Evolutionary conservation across 2,329 filamentous ascomycete species (phyloP).

Genomic region (Colletotrichum gloeosporioides): DNA sequence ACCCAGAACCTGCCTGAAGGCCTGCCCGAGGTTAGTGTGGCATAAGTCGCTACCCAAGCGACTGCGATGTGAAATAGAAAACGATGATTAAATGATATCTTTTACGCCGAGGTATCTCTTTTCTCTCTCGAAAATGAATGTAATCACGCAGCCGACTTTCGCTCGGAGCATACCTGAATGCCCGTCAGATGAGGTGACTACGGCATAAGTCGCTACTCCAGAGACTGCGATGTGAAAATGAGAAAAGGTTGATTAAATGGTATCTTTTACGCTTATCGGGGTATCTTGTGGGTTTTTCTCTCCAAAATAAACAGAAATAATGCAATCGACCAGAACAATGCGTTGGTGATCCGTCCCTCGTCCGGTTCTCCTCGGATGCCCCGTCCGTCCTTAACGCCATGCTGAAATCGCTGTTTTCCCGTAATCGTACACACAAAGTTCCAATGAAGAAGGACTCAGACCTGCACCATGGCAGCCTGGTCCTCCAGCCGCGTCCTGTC

Average conservation of each 20-base stretch:
- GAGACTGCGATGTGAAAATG: background rate
- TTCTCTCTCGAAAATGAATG: too few species aligned
- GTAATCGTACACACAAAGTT: background rate
- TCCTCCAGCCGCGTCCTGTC: slow-evolving; percentile 2
- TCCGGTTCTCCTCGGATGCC: background rate
- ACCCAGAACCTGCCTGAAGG: too few species aligned
- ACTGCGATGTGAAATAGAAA: too few species aligned
- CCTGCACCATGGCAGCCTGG: slow-evolving; percentile 12
- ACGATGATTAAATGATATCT: too few species aligned
- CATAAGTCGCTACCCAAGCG: too few species aligned
- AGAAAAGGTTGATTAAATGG: background rate
- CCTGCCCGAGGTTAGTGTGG: too few species aligned
- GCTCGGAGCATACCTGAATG: too few species aligned
- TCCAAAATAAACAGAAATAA: background rate
- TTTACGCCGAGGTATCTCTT: too few species aligned
- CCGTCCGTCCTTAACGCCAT: background rate
- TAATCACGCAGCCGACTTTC: too few species aligned
- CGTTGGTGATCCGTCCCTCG: background rate
- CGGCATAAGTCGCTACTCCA: rapidly evolving
- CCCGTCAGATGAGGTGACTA: too few species aligned
- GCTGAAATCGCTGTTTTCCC: background rate
- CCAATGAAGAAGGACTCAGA: background rate
- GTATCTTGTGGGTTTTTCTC: background rate
- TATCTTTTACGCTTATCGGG: background rate
- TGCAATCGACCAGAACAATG: background rate